phyloP scores from a whole-genome alignment of 192 early-diverging fungal species.

The Pilaira anomala region DNA sequence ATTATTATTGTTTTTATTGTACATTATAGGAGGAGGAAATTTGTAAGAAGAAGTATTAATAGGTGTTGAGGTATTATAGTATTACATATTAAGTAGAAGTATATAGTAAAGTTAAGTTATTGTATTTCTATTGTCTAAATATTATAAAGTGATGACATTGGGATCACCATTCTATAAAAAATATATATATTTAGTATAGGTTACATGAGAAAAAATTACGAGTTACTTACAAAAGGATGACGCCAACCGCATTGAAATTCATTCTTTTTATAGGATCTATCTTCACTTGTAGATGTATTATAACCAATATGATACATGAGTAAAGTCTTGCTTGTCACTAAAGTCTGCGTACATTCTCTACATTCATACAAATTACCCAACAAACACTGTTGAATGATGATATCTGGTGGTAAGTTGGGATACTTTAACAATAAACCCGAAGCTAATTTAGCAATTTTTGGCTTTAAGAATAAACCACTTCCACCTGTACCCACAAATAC shows the following conservation, averaged over 20 bases:
- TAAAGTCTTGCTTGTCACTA: slow-evolving; percentile 47
- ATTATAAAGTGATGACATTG: slow-evolving; percentile 27
- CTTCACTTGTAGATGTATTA: slow-evolving; percentile 48
- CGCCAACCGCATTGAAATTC: slow-evolving; percentile 56
- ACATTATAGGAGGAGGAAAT: too few relatives aligned
- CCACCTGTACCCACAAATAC: slow-evolving; percentile 54
- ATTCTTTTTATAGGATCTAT: slow-evolving; percentile 41
- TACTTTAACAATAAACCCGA: slow-evolving; percentile 31
- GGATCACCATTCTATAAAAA: slow-evolving; percentile 33
- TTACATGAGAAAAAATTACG: not conserved
- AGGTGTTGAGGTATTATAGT: too few relatives aligned
- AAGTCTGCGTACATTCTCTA: slow-evolving; percentile 38
- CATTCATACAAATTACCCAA: slow-evolving; percentile 45
- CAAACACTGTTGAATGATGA: slow-evolving; percentile 49
- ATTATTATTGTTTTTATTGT: too few relatives aligned
- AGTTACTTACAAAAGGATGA: slow-evolving; percentile 46
- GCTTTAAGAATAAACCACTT: slow-evolving; percentile 37
- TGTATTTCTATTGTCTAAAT: too few relatives aligned
- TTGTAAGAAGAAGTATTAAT: too few relatives aligned
- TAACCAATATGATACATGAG: slow-evolving; percentile 51
- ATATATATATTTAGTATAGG: not conserved
- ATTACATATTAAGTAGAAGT: too few relatives aligned
- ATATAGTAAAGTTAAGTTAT: too few relatives aligned
- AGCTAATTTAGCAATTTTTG: slow-evolving; percentile 22
- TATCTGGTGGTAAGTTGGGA: slow-evolving; percentile 42